Base-by-base conservation (phyloP, 495 filamentous ascomycete genomes). In the Penicillium parvum region DNA sequence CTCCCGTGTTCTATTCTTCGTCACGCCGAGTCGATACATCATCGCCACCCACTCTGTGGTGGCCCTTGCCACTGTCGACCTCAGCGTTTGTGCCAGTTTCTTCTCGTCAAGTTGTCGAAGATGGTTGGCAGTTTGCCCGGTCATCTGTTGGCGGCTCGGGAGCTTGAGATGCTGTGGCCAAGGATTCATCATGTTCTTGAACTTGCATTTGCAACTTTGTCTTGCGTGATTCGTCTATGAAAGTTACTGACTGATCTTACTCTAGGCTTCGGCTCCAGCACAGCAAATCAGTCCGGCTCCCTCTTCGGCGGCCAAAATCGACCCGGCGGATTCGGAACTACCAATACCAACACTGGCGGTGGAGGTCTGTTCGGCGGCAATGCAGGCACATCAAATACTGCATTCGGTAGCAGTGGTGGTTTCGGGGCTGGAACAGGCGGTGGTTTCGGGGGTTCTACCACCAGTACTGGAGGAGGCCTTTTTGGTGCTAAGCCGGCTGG, bases 391-490 rank as follows among this genome's bases (percentile, higher is more conserved):
- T n/a, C n/a, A n/a, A n/a, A n/a, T n/a, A n/a, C n/a, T n/a, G n/a
- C n/a, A n/a, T n/a, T n/a, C n/a, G n/a, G n/a, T 44, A 72, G 76
- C 36, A 73, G 76, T 36, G 73, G 72, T 41, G 69, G 68, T 19
- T 83, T 82, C 55, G 79, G 78, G 12, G 61, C 50, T 37, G 61
- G 44, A 21, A 34, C 57, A 26, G 49, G 39, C 10, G 37, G 47
- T 42, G 55, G 43, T 33, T 61, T 61, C 26, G 58, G 58, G 16
- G 71, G 64, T 50, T 65, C 75, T 20, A 69, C 65, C 33, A 49
- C 69, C 37, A 47, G 47, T 22, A 32, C 42, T 56, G 64, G 39
- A 12, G 63, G 74, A 40, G 63, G 70, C 19, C 63, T 78, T 21
- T 81, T 81, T 45, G 76, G 77, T 37, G 53, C 60, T 17, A 72